Evolutionary conservation across 129 eudicot species (phyloP).

Genomic region (Helianthus tuberosus): DNA sequence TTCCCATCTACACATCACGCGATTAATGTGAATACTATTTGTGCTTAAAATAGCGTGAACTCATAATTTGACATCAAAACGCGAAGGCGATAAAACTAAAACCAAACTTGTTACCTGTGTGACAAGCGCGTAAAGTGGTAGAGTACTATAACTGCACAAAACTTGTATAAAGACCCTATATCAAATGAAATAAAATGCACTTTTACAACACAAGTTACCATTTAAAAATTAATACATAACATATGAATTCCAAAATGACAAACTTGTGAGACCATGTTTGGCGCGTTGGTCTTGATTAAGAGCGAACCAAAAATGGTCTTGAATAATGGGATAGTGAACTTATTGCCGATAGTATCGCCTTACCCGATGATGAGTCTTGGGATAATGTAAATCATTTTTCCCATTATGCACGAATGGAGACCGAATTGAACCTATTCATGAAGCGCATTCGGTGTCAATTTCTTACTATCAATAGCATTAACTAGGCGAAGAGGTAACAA

Average conservation of each 20-base stretch:
- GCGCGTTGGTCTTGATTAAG: background rate
- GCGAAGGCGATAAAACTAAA: background rate
- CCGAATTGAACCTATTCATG: conserved; percentile 71
- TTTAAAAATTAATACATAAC: background rate
- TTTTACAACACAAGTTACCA: background rate
- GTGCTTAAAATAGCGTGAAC: background rate
- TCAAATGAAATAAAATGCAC: background rate
- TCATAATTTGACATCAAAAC: background rate
- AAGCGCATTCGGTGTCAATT: conserved; percentile 3
- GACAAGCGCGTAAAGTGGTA: conserved; percentile 91
- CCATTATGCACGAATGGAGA: conserved; percentile 87
- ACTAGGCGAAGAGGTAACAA: background rate
- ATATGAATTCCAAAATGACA: background rate
- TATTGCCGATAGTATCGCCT: background rate
- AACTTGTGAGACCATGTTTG: background rate
- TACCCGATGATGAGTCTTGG: conserved; percentile 94
- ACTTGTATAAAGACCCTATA: conserved; percentile 81
- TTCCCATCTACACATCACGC: conserved; percentile 74
- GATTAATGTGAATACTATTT: background rate
- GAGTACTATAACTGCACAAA: conserved; percentile 87
- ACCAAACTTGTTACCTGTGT: conserved; percentile 66
- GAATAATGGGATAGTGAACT: background rate
- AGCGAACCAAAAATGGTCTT: conserved; percentile 1
- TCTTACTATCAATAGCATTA: background rate
- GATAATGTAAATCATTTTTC: conserved; percentile 59